Evolutionary conservation across 2,329 filamentous ascomycete genomes (phyloP).

Genomic region (Monilinia aucupariae): DNA sequence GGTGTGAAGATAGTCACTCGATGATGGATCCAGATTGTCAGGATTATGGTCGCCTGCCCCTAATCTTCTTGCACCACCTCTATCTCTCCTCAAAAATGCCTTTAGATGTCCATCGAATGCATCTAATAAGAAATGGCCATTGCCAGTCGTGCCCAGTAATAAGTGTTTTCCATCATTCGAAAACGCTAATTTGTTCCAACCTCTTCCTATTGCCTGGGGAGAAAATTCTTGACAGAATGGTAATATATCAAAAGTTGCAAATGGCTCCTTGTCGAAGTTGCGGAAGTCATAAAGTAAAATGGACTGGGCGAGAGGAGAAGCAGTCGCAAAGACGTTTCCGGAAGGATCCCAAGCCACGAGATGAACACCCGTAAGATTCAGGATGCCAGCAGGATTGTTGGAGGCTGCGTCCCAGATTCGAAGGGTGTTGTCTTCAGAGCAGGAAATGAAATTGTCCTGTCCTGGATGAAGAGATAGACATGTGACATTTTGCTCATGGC

Average conservation of each 20-base stretch:
- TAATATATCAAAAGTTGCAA: constrained; percentile 73
- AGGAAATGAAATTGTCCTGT: constrained; percentile 86
- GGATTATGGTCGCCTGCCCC: constrained; percentile 47
- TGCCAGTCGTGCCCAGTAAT: constrained; percentile 75
- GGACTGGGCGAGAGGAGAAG: constrained; percentile 70
- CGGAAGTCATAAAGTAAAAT: constrained; percentile 88
- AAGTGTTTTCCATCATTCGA: constrained; percentile 91
- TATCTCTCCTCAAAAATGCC: constrained; percentile 61
- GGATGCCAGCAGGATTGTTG: constrained; percentile 71
- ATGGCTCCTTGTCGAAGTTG: constrained; percentile 88
- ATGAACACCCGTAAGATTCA: constrained; percentile 75
- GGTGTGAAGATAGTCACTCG: constrained; percentile 40
- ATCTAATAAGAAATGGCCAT: constrained; percentile 87
- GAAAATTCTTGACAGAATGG: constrained; percentile 48
- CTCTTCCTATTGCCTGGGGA: constrained; percentile 47
- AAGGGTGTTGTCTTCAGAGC: constrained; percentile 84
- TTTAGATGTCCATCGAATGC: constrained; percentile 79
- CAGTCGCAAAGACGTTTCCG: constrained; percentile 85
- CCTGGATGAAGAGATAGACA: constrained; percentile 78
- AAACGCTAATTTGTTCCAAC: constrained; percentile 91
- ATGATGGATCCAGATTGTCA: constrained; percentile 28
- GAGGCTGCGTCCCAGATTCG: constrained; percentile 77
- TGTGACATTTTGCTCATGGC: constrained; percentile 81
- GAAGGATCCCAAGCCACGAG: constrained; percentile 89
- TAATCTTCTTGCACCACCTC: constrained; percentile 48